Percentiles rank a stretch among this genome's conserved stretches.
These are phyloP conservation scores for Kodamaea arcana DNA, from an alignment of 1,139 yeast genomes.

Conservation along the genomic window DNA sequence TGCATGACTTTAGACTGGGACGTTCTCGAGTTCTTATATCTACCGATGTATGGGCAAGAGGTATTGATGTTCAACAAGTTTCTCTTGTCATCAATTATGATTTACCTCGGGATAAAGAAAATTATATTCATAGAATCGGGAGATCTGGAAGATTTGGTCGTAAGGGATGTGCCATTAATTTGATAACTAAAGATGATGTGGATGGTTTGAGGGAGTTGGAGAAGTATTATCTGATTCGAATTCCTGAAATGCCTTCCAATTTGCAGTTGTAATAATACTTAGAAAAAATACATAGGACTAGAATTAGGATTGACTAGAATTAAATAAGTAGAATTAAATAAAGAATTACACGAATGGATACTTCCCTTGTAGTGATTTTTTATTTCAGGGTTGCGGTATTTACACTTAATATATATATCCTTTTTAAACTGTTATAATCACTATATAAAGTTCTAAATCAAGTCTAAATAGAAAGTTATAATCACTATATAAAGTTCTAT, in stretches of 20 bases:
- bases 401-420: no score
- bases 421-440: no score
- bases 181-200: conserved; percentile 69
- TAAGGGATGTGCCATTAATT: conserved; percentile 91
- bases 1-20: conserved; percentile 81
- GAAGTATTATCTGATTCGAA: conserved; percentile 68
- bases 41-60: conserved; percentile 97
- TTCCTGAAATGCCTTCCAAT: conserved; percentile 86
- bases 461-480: no score
- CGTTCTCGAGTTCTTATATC: conserved; percentile 82
- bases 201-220: conserved; percentile 65
- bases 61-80: conserved; percentile 97
- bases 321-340: no score
- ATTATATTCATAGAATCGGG: conserved; percentile 91
- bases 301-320: no score
- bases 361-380: no score
- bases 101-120: conserved; percentile 79
- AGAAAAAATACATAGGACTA: no score
- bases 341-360: no score
- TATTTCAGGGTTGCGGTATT: no score
- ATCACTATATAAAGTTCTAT: no score
- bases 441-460: no score
- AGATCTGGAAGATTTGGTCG: conserved; percentile 95
- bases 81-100: conserved; percentile 92
- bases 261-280: conserved; percentile 7